phyloP scores from a whole-genome alignment of 768 basidiomycete genomes.

The Calocybe indica region DNA sequence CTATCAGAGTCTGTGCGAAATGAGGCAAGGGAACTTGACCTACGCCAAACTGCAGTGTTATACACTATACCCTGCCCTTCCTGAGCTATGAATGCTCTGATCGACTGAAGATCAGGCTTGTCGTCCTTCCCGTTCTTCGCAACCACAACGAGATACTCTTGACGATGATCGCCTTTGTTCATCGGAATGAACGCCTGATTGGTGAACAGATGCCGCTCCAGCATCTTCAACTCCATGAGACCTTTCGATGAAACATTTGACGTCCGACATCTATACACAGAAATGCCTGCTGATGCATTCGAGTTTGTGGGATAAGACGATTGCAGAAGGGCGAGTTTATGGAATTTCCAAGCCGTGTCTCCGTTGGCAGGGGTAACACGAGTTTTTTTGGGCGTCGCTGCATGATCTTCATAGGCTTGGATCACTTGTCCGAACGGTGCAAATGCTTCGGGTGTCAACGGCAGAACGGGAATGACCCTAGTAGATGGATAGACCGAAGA shows the following conservation, averaged over 20 bases:
- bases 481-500: conserved; percentile 4
- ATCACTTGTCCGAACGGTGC: conserved; percentile 86
- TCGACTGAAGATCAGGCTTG: conserved; percentile 65
- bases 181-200: conserved; percentile 95
- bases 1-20: conserved; percentile 5
- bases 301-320: conserved; percentile 56
- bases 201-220: conserved; percentile 87
- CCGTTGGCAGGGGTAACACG: conserved; percentile 81
- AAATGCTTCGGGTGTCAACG: conserved; percentile 84
- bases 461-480: conserved; percentile 44
- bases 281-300: conserved; percentile 63
- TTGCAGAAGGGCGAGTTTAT: conserved; percentile 74
- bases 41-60: conserved; percentile 83
- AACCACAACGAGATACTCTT: conserved; percentile 78
- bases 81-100: conserved; percentile 80
- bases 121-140: conserved; percentile 75
- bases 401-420: conserved; percentile 72
- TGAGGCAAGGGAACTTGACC: conserved; percentile 28
- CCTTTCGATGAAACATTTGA: conserved; percentile 41
- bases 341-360: conserved; percentile 89
- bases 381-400: conserved; percentile 60
- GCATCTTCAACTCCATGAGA: conserved; percentile 53
- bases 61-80: conserved; percentile 85
- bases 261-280: conserved; percentile 78
- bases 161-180: conserved; percentile 57